Evolutionary conservation across 2,329 filamentous ascomycete species (phyloP), one percentile per base, ranked within the genome.

Genomic region (Aspergillus udagawae): DNA sequence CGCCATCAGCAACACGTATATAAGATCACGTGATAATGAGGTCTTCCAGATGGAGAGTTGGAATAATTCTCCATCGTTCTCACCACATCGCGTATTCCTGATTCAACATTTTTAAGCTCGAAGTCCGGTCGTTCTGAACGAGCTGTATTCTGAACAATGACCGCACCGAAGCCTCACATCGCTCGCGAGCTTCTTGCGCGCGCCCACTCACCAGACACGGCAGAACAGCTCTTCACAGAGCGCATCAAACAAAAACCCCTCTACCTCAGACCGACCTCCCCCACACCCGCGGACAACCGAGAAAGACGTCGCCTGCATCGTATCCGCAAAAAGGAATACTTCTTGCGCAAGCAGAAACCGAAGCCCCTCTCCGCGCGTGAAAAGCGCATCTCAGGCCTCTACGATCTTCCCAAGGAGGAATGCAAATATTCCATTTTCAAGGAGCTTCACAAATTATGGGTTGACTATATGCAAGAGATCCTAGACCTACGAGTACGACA

Each of bases 221-320:
- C 87, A 54, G 78, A 80, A 35, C 82, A 86, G 54, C 90, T 96
- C 73, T 93, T 89, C 80, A 81, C 82, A 60, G 90, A 96, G 62
- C 92, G 92, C 74, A 85, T 96, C 71, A 86, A 91, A 66, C 87
- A 91, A 70, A 91, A 91, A 49, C 87, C 91, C 0, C 85, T 97
- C 56, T 85, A 88, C 67, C 84, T 97, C 3, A 86, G 88, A 45
- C 87, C 91, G 6, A 88, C 87, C 23, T 91, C 89, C 0, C 89
- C 91, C 73, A 85, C 67, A 64, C 82, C 68, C 29, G 75, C 73
- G n/a, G 75, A 84, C 77, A 68, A 80, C 75, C 62, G 79, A 71
- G 60, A 76, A 67, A 65, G 86, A 75, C 65, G 88, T 79, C 44
- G 85, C 75, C 63, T 76, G n/a, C 71, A 77, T 52, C 75, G 75